Conservation (phyloP, 2,329 filamentous ascomycete species). For the Paramyrothecium roridum region DNA sequence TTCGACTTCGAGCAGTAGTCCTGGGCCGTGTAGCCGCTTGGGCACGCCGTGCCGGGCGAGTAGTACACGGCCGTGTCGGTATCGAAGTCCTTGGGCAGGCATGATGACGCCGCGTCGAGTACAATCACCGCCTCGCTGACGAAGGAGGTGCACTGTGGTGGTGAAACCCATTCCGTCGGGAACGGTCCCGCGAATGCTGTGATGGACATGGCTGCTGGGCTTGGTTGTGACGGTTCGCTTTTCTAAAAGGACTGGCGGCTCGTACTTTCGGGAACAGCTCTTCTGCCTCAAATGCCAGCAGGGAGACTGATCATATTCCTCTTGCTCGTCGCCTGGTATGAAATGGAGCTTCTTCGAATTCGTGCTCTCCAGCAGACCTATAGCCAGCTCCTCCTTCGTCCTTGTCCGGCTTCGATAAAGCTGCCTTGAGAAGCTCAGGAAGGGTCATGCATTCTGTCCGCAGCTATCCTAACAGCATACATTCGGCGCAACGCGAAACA, state of each 20-base stretch:
- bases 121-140: conserved; percentile 9
- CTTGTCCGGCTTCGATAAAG: too few relatives aligned
- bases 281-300: too few relatives aligned
- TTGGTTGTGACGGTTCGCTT: background rate
- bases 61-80: conserved; percentile 22
- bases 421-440: too few relatives aligned
- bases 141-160: conserved; percentile 8
- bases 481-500: too few relatives aligned
- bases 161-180: conserved; percentile 9
- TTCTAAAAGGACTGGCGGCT: background rate
- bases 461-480: too few relatives aligned
- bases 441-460: too few relatives aligned
- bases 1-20: conserved; percentile 20
- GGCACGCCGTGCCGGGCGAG: conserved; percentile 26
- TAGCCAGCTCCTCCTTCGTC: too few relatives aligned
- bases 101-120: conserved; percentile 21
- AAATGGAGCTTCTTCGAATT: too few relatives aligned
- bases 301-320: too few relatives aligned
- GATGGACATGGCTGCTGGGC: background rate
- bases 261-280: too few relatives aligned
- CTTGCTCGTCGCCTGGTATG: too few relatives aligned
- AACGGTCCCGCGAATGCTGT: conserved; percentile 11
- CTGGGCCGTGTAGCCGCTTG: conserved; percentile 22
- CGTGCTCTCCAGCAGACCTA: too few relatives aligned
- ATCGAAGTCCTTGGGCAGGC: conserved; percentile 24